Base-by-base conservation (phyloP, 108 stramenopile genomes). In the Skeletonema costatum region DNA sequence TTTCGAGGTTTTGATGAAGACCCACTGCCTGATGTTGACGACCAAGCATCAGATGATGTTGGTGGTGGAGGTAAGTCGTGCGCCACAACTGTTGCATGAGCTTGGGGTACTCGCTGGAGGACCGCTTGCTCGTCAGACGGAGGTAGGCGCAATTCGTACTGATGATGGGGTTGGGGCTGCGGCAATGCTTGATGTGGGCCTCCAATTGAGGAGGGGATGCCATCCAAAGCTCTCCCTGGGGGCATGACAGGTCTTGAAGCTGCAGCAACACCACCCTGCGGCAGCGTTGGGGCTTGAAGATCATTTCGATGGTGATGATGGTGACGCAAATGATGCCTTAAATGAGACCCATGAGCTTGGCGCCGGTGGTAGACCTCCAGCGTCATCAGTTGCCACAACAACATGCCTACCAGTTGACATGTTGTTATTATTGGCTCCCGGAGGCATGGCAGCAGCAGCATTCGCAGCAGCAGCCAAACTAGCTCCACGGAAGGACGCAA, bases 41-140 rank as follows among this genome's bases (percentile, higher is more conserved):
- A 78, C 77, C 77, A 71, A 2, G 70, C 70, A 70, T 74, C 79
- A 21, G 66, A 68, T 38, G 60, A 68, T 31, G 73, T 66, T 51
- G 62, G 73, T 8, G 79, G 79, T 33, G 79, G 78, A 53, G 78
- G 79, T 33, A 80, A 62, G 29, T 74, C 66, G 38, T 62, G 71
- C 17, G 79, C 79, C 62, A 73, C 72, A 12, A 80, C 79, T 13
- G 79, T 70, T 9, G 72, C 79, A 65, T 80, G 79, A 13, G 70
- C 59, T 38, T 51, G 46, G 1, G 70, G 70, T 17, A 60, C 70
- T 56, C 70, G 70, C 25, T 70, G 70, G 58, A 70, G 70, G 32
- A 70, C 59, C 2, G 70, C 70, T 19, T 58, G 70, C 53, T 70
- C 70, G 16, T 70, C 70, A 21, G 70, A 70, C 0, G 46, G 70